Evolutionary conservation across 768 basidiomycete genomes (phyloP).

Genomic region (Suillus sp.): DNA sequence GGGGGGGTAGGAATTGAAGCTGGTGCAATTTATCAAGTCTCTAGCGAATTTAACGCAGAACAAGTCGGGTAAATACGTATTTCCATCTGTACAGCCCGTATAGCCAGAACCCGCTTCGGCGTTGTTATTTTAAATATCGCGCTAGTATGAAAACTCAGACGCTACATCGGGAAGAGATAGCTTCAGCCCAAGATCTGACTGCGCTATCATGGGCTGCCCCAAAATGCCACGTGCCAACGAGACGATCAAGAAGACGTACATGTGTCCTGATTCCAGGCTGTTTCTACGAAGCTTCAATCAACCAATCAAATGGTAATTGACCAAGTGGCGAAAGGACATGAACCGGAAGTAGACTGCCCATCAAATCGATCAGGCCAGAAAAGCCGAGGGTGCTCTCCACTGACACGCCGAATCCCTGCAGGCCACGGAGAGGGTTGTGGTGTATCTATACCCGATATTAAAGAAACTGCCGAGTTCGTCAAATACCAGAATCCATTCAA

Average conservation of each 20-base stretch:
- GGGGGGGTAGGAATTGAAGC: slow-evolving; percentile 10
- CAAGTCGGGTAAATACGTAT: slow-evolving; percentile 33
- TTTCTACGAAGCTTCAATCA: slow-evolving; percentile 11
- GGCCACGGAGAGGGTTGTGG: slow-evolving; percentile 2
- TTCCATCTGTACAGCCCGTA: slow-evolving; percentile 38
- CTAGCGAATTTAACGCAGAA: slow-evolving; percentile 23
- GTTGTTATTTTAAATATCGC: slow-evolving; percentile 33
- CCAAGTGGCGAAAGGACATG: not conserved
- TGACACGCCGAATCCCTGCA: not conserved
- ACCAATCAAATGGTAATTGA: slow-evolving; percentile 10
- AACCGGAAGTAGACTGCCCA: not conserved
- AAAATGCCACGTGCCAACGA: slow-evolving; percentile 14
- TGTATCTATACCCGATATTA: slow-evolving; percentile 8
- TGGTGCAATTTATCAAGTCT: slow-evolving; percentile 33
- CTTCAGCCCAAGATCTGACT: slow-evolving; percentile 8
- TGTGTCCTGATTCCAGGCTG: slow-evolving; percentile 8
- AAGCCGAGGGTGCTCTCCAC: not conserved
- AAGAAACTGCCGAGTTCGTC: slow-evolving; percentile 6
- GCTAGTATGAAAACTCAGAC: slow-evolving; percentile 29
- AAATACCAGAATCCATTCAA: no score
- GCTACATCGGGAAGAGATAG: slow-evolving; percentile 28
- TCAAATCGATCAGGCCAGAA: slow-evolving; percentile 6
- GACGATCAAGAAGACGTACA: slow-evolving; percentile 3
- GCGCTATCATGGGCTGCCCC: slow-evolving; percentile 24
- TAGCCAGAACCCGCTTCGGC: slow-evolving; percentile 28